Percentiles rank a stretch among this genome's conserved stretches.
phyloP scores from a whole-genome alignment of 345 rosid species.

The Eucalyptus marginata region DNA sequence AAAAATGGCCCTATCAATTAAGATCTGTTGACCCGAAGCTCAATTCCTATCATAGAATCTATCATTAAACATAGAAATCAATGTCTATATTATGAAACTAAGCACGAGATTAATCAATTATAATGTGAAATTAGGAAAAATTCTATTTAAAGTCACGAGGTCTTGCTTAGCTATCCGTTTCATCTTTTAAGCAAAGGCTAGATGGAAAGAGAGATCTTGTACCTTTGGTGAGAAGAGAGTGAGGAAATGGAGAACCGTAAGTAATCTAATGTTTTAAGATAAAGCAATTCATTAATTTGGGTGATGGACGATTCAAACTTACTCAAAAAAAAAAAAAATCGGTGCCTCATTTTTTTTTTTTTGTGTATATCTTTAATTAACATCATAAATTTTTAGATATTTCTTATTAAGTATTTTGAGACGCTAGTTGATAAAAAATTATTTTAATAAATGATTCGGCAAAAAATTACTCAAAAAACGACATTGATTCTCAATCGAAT shows the following conservation, averaged over 20 bases:
- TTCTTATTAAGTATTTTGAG: not conserved
- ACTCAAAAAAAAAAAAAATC: not conserved
- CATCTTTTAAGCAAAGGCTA: not conserved
- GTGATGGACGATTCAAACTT: not conserved
- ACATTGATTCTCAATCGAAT: not conserved
- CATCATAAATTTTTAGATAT: not conserved
- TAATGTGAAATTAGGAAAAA: not conserved
- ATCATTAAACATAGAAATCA: not conserved
- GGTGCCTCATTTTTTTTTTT: not conserved
- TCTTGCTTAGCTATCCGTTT: not conserved
- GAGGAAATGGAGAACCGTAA: not conserved
- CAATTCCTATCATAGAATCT: not conserved
- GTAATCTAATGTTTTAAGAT: not conserved
- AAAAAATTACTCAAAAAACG: not conserved
- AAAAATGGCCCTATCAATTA: not conserved
- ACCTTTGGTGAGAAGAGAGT: not conserved
- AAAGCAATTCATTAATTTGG: not conserved
- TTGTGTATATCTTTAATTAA: not conserved
- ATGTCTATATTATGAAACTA: not conserved
- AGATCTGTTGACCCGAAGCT: not conserved
- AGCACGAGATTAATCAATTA: not conserved
- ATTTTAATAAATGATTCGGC: not conserved
- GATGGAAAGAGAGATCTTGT: not conserved
- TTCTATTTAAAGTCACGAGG: not conserved
- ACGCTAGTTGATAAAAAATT: not conserved